A percentile compares a stretch with the other conserved stretches of the same genome.
phyloP scores from a whole-genome alignment of 2,329 filamentous ascomycete genomes.

The Talaromyces albobiverticillius region DNA sequence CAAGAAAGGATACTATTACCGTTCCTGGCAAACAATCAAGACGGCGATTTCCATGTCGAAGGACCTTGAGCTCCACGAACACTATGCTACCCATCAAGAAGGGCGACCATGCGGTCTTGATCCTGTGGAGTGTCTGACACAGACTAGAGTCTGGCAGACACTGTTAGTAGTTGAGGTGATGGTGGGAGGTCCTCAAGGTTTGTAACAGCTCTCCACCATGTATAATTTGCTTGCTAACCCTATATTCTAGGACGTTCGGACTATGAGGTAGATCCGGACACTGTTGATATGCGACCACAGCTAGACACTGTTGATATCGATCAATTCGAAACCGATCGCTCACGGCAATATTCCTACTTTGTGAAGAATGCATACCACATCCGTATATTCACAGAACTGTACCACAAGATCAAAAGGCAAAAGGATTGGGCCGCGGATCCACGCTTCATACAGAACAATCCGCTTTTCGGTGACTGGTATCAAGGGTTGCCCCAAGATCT shows the following conservation, averaged over 20 bases:
- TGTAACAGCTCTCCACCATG: constrained; percentile 14
- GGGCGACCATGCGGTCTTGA: constrained; percentile 68
- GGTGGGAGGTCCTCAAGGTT: constrained; percentile 91
- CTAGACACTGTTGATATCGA: constrained; percentile 65
- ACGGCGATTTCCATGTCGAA: constrained; percentile 91
- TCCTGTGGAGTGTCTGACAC: constrained; percentile 73
- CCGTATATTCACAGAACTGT: constrained; percentile 71
- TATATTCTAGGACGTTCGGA: constrained; percentile 65
- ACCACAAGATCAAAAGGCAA: constrained; percentile 68
- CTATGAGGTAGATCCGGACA: constrained; percentile 69
- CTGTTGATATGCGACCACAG: constrained; percentile 70
- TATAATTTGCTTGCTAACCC: constrained; percentile 16
- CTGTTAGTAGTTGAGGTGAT: constrained; percentile 84
- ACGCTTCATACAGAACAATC: constrained; percentile 74
- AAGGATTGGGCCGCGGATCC: constrained; percentile 87
- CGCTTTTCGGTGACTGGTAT: constrained; percentile 72
- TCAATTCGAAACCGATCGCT: constrained; percentile 71
- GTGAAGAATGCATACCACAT: constrained; percentile 75
- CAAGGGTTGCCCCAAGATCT: constrained; percentile 75
- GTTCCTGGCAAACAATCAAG: constrained; percentile 95
- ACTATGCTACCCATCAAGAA: constrained; percentile 72
- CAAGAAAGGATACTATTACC: constrained; percentile 91
- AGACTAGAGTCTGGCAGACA: constrained; percentile 86
- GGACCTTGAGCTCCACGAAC: constrained; percentile 84
- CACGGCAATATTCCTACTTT: constrained; percentile 80